Base-by-base conservation (phyloP, 1,139 yeast genomes). In the Yamadazyma buinensis region DNA sequence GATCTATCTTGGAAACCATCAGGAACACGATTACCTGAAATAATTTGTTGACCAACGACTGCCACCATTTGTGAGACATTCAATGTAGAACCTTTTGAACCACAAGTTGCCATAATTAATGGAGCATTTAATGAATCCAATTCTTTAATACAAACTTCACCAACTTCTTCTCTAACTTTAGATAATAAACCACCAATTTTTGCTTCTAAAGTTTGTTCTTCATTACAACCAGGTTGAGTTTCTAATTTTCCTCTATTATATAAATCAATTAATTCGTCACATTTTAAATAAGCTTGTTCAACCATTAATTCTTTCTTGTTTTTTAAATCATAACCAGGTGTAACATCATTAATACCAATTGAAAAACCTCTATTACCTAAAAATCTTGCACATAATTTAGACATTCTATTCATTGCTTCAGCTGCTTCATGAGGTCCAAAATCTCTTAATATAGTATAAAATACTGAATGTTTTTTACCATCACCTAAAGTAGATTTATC, bases 61-160 rank as follows among this genome's bases (percentile, higher is more conserved):
- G 99, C 98, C 73, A 94, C 98, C 99, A 94, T 94, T 66, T 94
- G 99, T 9, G 98, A 92, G 29, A 94, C 98, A 60, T 94, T 94
- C 46, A 94, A 76, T 0, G 97, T 88, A 27, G 98, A 92, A 61
- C 98, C 99, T 61, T 94, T 94, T 32, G 98, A 92, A 49, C 99
- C 99, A 75, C 98, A 92, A 1, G 96, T 87, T 9, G 98, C 97
- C 99, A 94, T 94, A 55, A 94, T 90, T 54, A 94, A 75, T 26
- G 98, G 98, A 24, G 98, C 96, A 59, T 94, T 94, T 30, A 88
- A 77, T 36, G 84, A 77, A 47, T 87, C 97, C 42, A 94, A 67
- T 59, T 92, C 98, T 38, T 74, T 77, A 54, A 94, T 90, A 72
- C 98, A 94, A 40, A 88, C 95, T 47, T 92, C 97, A 59, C 98